phyloP scores from a whole-genome alignment of 2,329 filamentous ascomycete genomes.

The Penicillium sp. region DNA sequence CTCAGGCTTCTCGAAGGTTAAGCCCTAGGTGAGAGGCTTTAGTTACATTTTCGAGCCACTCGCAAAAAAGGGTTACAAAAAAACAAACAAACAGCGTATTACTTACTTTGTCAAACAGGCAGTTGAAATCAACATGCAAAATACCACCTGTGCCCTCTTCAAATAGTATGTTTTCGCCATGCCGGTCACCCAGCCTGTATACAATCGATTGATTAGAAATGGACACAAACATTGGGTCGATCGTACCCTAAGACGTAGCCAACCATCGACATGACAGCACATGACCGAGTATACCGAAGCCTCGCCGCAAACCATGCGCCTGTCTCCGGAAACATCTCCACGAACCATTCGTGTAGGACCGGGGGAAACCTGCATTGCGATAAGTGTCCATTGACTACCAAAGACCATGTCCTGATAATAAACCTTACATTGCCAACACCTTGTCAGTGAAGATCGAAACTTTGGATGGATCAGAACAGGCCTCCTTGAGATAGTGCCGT shows the following conservation, averaged over 20 bases:
- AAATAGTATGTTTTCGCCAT: slow-evolving; percentile 95
- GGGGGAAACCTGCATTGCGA: slow-evolving; percentile 68
- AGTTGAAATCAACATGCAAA: slow-evolving; percentile 99
- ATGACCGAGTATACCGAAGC: slow-evolving; percentile 87
- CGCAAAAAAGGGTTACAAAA: background rate
- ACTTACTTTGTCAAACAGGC: slow-evolving; percentile 85
- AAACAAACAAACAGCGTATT: background rate
- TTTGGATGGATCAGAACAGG: slow-evolving; percentile 67
- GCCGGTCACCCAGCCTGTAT: slow-evolving; percentile 79
- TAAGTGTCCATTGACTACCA: slow-evolving; percentile 18
- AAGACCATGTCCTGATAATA: background rate
- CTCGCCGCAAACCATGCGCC: slow-evolving; percentile 90
- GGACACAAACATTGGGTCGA: background rate
- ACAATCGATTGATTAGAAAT: slow-evolving; percentile 16
- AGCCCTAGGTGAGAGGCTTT: slow-evolving; percentile 54
- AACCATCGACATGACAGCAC: slow-evolving; percentile 99
- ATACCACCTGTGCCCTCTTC: slow-evolving; percentile 93
- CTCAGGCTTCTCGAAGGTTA: slow-evolving; percentile 94
- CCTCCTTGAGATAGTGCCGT: slow-evolving; percentile 64
- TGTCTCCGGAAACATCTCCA: slow-evolving; percentile 91
- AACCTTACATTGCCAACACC: slow-evolving; percentile 53
- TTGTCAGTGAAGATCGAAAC: slow-evolving; percentile 72
- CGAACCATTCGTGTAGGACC: slow-evolving; percentile 91
- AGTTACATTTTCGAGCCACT: background rate
- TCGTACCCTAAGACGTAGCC: slow-evolving; percentile 80